A percentile compares a stretch with the other conserved stretches of the same genome.
Conservation (phyloP, 257 asterid species). For the Schizonepeta tenuifolia region DNA sequence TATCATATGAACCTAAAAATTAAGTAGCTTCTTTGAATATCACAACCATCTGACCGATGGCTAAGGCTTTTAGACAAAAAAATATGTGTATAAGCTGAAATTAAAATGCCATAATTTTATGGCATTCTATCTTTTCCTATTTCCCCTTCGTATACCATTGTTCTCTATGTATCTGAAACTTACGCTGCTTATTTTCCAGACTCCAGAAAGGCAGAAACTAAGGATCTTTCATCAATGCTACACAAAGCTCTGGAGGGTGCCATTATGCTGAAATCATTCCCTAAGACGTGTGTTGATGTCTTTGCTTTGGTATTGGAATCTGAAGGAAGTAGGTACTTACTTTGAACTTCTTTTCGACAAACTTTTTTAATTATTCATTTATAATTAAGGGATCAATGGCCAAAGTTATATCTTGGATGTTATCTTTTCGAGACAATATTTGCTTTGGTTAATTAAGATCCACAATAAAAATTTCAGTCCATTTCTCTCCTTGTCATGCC, state of each 20-base stretch:
- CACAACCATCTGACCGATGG: not conserved
- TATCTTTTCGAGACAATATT: not conserved
- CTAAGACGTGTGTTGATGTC: constrained; percentile 96
- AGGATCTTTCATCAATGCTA: constrained; percentile 83
- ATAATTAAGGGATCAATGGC: not conserved
- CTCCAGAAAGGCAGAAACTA: constrained; percentile 76
- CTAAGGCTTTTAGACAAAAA: not conserved
- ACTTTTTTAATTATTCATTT: not conserved
- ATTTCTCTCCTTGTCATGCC: not conserved
- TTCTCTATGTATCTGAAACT: constrained; percentile 26
- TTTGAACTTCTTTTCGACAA: constrained; percentile 18
- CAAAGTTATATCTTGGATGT: not conserved
- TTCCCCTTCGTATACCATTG: constrained; percentile 3
- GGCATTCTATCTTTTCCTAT: constrained; percentile 3
- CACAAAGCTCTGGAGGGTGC: constrained; percentile 95
- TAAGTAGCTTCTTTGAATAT: not conserved
- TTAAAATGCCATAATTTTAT: no score
- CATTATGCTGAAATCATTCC: constrained; percentile 85
- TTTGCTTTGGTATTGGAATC: constrained; percentile 98
- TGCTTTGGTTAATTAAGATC: not conserved
- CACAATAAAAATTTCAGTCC: no score
- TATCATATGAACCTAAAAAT: no score
- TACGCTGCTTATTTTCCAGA: constrained; percentile 43
- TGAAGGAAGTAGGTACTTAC: constrained; percentile 88
- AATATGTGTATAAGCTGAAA: not conserved